Base-by-base conservation (phyloP, 306 rosid genomes). In the Mucuna pruriens region DNA sequence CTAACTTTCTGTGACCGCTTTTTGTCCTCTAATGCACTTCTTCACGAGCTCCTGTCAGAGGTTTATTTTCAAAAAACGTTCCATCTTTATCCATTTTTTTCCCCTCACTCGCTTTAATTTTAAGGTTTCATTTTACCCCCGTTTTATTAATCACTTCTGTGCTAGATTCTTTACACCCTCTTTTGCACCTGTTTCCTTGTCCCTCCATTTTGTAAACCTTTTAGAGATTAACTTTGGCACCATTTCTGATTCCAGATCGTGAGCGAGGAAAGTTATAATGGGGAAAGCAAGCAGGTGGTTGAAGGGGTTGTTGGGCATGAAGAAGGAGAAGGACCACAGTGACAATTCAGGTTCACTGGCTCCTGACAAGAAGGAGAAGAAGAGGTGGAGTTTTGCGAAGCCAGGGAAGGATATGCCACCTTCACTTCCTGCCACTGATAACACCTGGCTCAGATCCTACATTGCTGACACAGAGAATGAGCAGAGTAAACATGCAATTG, bases 21-120 rank as follows among this genome's bases (percentile, higher is more conserved):
- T 90, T 96, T 93, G 99, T 96, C 99, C n/a, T 90, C 78, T 93
- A 96, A 96, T 85, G 87, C 93, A 87, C 87, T 90, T 90, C 86
- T 87, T 93, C 99, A 96, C 98, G 99, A 92, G 99, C 87, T 74
- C 73, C 31, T 96, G 99, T 96, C 99, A 92, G 99, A 90, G 69
- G 70, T 84, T 92, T 29, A 38, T 87, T 88, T 87, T 78, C 63
- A 79, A 76, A 62, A 44, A 68, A 83, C 82, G 78, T 79, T 58
- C 81, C 22, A 65, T 73, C 84, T 90, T 91, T 86, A 85, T 76
- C 91, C 84, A 52, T 61, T 62, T 12, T 26, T 69, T 71, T 19
- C 4, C n/a, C 11, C 42, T 34, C 25, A 75, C 61, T 60, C 38
- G 23, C 36, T 81, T 63, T 71, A 71, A 76, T 84, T 80, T 82